phyloP scores from a whole-genome alignment of 2,329 filamentous ascomycete genomes.

The Fusarium torulosum region DNA sequence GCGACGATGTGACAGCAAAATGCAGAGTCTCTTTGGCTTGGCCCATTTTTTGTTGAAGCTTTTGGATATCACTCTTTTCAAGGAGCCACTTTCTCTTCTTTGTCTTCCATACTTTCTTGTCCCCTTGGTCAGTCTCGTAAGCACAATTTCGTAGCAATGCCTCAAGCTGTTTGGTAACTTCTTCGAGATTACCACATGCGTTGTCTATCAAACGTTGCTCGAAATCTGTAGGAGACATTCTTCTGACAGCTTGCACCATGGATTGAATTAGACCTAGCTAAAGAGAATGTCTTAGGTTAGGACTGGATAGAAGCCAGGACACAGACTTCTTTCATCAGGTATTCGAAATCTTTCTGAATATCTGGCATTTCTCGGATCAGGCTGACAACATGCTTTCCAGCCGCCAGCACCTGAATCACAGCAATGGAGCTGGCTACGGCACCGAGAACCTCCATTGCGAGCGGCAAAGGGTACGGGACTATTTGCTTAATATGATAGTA shows the following conservation, averaged over 20 bases:
- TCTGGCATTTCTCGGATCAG: constrained; percentile 17
- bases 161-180: constrained; percentile 4
- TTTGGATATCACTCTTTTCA: constrained; percentile 12
- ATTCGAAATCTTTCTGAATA: constrained; percentile 27
- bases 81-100: constrained; percentile 27
- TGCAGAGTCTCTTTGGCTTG: constrained; percentile 12
- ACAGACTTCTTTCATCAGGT: constrained; percentile 19
- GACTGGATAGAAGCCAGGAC: fast-evolving
- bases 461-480: not conserved
- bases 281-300: not conserved
- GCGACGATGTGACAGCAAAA: constrained; percentile 10
- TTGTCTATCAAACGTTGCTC: not conserved
- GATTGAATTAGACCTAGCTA: constrained; percentile 12
- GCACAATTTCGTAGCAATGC: constrained; percentile 6
- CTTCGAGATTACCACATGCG: not conserved
- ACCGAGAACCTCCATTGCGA: constrained; percentile 27
- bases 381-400: constrained; percentile 14
- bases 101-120: not conserved
- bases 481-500: not conserved
- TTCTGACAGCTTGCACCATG: constrained; percentile 1
- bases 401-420: constrained; percentile 16
- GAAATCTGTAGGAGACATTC: not conserved
- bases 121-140: not conserved
- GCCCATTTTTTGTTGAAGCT: constrained; percentile 13
- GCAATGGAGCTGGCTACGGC: constrained; percentile 30